phyloP scores from a whole-genome alignment of 768 basidiomycete genomes.

The Clitopilus hobsonii region DNA sequence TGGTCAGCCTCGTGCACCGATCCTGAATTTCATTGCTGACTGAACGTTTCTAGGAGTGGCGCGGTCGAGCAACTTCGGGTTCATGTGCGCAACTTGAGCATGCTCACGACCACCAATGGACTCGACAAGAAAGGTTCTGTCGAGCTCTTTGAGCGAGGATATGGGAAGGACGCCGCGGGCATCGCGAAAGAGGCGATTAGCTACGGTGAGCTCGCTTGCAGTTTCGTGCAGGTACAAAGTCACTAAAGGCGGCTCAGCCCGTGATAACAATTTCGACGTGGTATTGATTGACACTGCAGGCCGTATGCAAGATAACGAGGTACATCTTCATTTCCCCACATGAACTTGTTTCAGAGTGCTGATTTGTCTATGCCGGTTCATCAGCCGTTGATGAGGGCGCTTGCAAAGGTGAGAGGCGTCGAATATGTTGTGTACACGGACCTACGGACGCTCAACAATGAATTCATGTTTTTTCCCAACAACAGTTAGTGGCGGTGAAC shows the following conservation, averaged over 20 bases:
- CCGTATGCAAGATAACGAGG: slow-evolving; percentile 99
- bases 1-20: slow-evolving; percentile 12
- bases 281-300: slow-evolving; percentile 98
- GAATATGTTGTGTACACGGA: neutral
- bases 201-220: slow-evolving; percentile 56
- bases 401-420: slow-evolving; percentile 73
- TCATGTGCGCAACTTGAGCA: slow-evolving; percentile 90
- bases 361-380: slow-evolving; percentile 7
- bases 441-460: neutral
- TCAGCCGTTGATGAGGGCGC: slow-evolving; percentile 92
- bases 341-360: neutral
- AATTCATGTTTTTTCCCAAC: slow-evolving; percentile 3
- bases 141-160: slow-evolving; percentile 93
- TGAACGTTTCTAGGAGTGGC: slow-evolving; percentile 57
- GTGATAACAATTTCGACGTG: slow-evolving; percentile 90
- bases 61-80: slow-evolving; percentile 97
- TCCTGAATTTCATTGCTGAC: slow-evolving; percentile 4
- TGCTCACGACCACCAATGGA: slow-evolving; percentile 69
- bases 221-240: no score
- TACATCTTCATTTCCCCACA: slow-evolving; percentile 21
- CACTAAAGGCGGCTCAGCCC: no score
- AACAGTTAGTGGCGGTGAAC: slow-evolving; percentile 85
- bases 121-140: slow-evolving; percentile 71
- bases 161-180: slow-evolving; percentile 98
- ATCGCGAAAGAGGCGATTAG: slow-evolving; percentile 94